Conservation (phyloP, 2,329 filamentous ascomycete species). For the Ceratocystis papillata region DNA sequence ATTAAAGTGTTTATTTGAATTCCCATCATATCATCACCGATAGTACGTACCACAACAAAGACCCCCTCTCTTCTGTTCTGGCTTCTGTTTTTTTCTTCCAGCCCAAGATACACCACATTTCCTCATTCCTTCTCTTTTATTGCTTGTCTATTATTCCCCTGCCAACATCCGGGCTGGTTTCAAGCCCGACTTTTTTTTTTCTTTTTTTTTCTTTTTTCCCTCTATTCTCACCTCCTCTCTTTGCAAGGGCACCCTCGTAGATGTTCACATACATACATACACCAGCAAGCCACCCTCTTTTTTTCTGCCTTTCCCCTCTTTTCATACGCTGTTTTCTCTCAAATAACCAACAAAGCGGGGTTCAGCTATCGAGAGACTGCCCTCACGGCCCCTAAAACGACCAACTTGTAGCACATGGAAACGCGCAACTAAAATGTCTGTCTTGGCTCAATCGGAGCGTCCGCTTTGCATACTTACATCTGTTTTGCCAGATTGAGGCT, state of each 20-base stretch:
- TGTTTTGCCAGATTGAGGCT: neutral
- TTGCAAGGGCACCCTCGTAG: neutral
- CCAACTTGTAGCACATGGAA: no score
- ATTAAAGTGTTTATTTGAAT: neutral
- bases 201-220: neutral
- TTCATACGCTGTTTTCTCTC: neutral
- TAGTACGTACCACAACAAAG: no score
- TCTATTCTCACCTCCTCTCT: neutral
- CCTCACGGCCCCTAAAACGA: neutral
- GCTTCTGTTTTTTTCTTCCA: neutral
- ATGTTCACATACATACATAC: neutral
- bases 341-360: neutral
- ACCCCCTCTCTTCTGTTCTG: neutral
- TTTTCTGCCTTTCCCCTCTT: neutral
- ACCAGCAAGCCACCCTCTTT: neutral
- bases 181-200: neutral
- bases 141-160: no score
- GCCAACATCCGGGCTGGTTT: no score
- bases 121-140: neutral
- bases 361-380: neutral
- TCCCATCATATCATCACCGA: neutral
- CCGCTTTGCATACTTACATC: neutral
- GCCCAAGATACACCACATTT: neutral
- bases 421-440: neutral
- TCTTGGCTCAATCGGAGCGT: neutral